Conservation (phyloP, 2,329 filamentous ascomycete genomes). For the Rachicladosporium sp. region DNA sequence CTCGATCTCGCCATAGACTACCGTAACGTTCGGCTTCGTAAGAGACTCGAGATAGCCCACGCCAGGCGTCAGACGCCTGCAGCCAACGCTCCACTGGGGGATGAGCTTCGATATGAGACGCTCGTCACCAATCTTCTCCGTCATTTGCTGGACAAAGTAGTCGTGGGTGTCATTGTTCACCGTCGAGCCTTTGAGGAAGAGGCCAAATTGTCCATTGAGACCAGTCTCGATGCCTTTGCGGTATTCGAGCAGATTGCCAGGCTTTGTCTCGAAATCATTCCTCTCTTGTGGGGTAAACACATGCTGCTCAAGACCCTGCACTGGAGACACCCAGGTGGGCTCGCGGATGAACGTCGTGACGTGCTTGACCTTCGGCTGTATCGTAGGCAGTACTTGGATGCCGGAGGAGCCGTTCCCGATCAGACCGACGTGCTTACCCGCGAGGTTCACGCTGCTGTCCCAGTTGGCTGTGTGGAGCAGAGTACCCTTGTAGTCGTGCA, state of each 20-base stretch:
- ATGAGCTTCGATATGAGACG: no score
- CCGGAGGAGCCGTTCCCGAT: no score
- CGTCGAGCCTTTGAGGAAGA: conserved; percentile 33
- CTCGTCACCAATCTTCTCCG: conserved; percentile 14
- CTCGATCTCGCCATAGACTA: no score
- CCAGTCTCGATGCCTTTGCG: conserved; percentile 35
- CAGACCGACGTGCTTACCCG: no score
- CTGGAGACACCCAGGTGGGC: conserved; percentile 30
- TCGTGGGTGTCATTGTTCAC: conserved; percentile 29
- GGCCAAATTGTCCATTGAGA: conserved; percentile 35
- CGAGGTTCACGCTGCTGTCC: no score
- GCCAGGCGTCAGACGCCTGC: no score
- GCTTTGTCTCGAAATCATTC: conserved; percentile 30
- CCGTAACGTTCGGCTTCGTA: no score
- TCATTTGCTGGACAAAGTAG: conserved; percentile 31
- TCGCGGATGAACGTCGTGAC: conserved; percentile 39
- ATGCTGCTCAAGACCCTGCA: conserved; percentile 21
- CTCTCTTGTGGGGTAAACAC: conserved; percentile 31
- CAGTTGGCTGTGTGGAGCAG: no score
- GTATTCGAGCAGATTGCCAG: conserved; percentile 27
- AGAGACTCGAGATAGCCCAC: no score
- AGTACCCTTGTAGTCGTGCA: no score
- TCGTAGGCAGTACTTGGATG: conserved; percentile 16
- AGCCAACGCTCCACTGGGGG: no score
- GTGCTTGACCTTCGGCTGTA: conserved; percentile 26